Evolutionary conservation across 257 asterid species (phyloP), one percentile per base, ranked within the genome.

Genomic region (Fraxinus anomala): DNA sequence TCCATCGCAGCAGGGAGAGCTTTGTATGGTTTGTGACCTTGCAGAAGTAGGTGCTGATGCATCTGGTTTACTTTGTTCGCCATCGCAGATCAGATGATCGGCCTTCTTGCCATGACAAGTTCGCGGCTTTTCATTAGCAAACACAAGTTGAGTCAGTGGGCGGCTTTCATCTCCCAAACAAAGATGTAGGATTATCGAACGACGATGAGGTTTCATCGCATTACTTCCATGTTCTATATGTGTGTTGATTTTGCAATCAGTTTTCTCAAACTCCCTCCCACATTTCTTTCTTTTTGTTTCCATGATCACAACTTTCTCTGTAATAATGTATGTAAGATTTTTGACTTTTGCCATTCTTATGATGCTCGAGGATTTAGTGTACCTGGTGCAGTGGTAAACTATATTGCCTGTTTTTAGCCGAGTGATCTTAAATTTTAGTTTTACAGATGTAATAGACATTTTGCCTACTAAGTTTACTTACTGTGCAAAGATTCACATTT

Each of bases 51-150:
- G 98, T 47, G 85, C 93, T 7, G 96, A 94, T 78, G 96, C 98
- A 5, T 94, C 98, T 8, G 98, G 98, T 24, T 80, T 94, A 77
- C 88, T 89, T n/a, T 94, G 96, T 77, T 92, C 98, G 19, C 94
- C 96, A 67, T 83, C 93, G 14, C 98, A 94, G 86, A 70, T 82
- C 72, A 84, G 97, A 82, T 92, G 82, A 89, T 79, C 56, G 30
- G 13, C 65, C 28, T 63, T 63, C 67, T 75, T 40, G 34, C 19
- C 42, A 36, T 61, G 73, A 67, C 65, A 66, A 72, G 69, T 79
- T 40, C 76, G 34, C 28, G 67, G 42, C 73, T 23, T 33, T 37
- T 61, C 66, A 0, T 66, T 54, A 37, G 72, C 39, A 76, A 40
- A 63, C 14, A 40, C 74, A 59, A 30, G 68, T 68, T 8, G 6